Evolutionary conservation across 2,329 filamentous ascomycete genomes (phyloP), one percentile per base, ranked within the genome.

Genomic region (Ophiostoma ips): DNA sequence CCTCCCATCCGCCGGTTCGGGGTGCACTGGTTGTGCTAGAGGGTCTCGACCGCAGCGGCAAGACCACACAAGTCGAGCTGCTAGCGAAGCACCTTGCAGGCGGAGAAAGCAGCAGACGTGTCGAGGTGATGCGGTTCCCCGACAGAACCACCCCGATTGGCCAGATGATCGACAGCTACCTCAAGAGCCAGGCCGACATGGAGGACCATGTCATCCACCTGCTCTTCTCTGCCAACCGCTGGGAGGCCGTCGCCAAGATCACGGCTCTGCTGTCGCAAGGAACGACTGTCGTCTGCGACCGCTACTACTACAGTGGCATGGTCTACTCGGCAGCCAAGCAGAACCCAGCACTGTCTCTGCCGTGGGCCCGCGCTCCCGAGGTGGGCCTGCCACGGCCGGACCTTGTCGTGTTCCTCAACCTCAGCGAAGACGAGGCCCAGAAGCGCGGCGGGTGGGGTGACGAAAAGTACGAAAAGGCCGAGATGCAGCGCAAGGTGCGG

Each of bases 241-340:
- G 89, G 89, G 89, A 95, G 56, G 71, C 74, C 49, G 72, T 66
- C 69, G n/a, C 16, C 7, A 40, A 36, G 28, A 81, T 82, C 43
- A 61, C 69, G 16, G 51, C 65, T 1, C 68, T 76, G 6, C 65
- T 95, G 6, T 67, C 70, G 1, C 64, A 70, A 1, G 89, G 90
- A 9, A 81, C 73, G 18, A 92, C 79, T 0, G 74, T 98, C 31
- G 71, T 98, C 36, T 81, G 90, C 57, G 92, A 98, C 65, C 81
- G 92, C 45, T 98, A 96, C 69, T 94, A 94, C 63, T 90, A 95
- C 70, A 92, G 85, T 18, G 92, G 92, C 49, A 85, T 89, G 51
- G 87, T 95, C 46, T 98, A 96, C 69, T 87, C 83, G 21, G 87
- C 87, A 0, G 90, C 92, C 3, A 96, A 96, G 63, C 72, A 78